Conservation (phyloP, 345 rosid genomes). For the Eucalyptus rudis region DNA sequence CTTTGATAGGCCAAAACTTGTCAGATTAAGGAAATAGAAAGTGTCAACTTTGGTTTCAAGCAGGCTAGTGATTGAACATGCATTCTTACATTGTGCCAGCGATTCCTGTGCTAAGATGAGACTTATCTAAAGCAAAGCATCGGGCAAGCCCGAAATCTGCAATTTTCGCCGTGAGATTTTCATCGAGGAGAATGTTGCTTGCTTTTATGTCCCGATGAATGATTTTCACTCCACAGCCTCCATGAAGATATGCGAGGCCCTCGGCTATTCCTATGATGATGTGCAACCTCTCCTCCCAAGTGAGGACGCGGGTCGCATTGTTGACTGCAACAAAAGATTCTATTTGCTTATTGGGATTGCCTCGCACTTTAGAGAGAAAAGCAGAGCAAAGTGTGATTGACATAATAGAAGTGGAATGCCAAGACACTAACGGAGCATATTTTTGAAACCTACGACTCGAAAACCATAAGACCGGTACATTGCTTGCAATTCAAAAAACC, state of each 20-base stretch:
- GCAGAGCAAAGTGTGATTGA: background rate
- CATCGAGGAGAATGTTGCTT: slow-evolving; percentile 69
- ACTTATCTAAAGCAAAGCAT: slow-evolving; percentile 18
- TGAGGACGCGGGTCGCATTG: slow-evolving; percentile 24
- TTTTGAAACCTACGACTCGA: too few species aligned
- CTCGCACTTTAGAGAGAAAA: background rate
- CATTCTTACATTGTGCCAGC: slow-evolving; percentile 74
- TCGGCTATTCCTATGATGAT: slow-evolving; percentile 59
- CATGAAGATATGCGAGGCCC: slow-evolving; percentile 68
- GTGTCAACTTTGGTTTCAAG: background rate
- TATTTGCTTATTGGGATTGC: background rate
- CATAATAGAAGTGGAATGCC: background rate
- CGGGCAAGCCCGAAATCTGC: slow-evolving; percentile 82
- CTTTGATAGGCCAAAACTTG: background rate
- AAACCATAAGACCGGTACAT: background rate
- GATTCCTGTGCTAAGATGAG: slow-evolving; percentile 44
- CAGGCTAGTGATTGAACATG: rapidly evolving
- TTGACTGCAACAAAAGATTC: slow-evolving; percentile 17
- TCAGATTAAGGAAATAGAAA: background rate
- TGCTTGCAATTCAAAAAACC: background rate
- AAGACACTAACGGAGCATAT: background rate
- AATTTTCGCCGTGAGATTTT: slow-evolving; percentile 51
- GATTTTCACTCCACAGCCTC: slow-evolving; percentile 41
- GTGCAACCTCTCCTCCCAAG: slow-evolving; percentile 47
- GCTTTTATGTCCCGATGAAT: slow-evolving; percentile 80